Percentiles rank a stretch among this genome's conserved stretches.
These are phyloP conservation scores for Aureoboletus auriporus DNA, from an alignment of 768 basidiomycete species.

Conservation along the genomic window DNA sequence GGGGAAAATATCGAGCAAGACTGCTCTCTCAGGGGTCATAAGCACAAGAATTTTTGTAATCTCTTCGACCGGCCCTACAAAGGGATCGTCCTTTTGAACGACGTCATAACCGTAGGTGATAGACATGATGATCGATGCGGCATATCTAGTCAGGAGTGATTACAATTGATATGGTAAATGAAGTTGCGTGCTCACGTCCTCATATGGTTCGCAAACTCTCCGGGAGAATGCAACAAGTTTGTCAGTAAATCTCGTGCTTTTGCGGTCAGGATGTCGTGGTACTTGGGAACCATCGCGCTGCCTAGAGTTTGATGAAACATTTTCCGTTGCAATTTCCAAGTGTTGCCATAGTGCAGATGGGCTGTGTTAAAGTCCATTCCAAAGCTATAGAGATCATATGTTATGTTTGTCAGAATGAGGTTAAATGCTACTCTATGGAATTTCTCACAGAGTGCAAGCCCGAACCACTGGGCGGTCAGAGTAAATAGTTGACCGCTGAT, in stretches of 20 bases:
- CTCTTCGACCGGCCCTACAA: slow-evolving; percentile 11
- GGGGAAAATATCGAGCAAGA: slow-evolving; percentile 17
- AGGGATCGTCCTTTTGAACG: slow-evolving; percentile 15
- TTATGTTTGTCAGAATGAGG: neutral
- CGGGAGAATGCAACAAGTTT: slow-evolving; percentile 13
- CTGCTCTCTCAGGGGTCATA: slow-evolving; percentile 18
- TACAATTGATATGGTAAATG: neutral
- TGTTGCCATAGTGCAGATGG: slow-evolving; percentile 13
- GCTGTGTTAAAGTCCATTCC: slow-evolving; percentile 22
- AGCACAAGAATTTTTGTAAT: slow-evolving; percentile 2
- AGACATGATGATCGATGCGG: slow-evolving; percentile 18
- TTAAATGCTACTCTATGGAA: neutral
- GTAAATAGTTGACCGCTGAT: slow-evolving; percentile 24
- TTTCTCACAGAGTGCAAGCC: slow-evolving; percentile 6
- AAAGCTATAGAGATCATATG: slow-evolving; percentile 11
- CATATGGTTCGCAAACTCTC: slow-evolving; percentile 9
- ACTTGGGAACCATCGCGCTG: slow-evolving; percentile 5
- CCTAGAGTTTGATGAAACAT: slow-evolving; percentile 14
- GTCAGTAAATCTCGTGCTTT: slow-evolving; percentile 7
- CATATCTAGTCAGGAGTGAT: slow-evolving; percentile 6
- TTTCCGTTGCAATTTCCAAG: slow-evolving; percentile 15
- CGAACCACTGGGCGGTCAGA: slow-evolving; percentile 14
- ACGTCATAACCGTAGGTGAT: slow-evolving; percentile 19
- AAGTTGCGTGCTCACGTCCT: slow-evolving; percentile 16
- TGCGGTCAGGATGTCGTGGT: slow-evolving; percentile 10